Percentiles rank a stretch among this genome's conserved stretches.
Evolutionary conservation across 768 basidiomycete genomes (phyloP).

Genomic region (Candolleomyces eurysporus): DNA sequence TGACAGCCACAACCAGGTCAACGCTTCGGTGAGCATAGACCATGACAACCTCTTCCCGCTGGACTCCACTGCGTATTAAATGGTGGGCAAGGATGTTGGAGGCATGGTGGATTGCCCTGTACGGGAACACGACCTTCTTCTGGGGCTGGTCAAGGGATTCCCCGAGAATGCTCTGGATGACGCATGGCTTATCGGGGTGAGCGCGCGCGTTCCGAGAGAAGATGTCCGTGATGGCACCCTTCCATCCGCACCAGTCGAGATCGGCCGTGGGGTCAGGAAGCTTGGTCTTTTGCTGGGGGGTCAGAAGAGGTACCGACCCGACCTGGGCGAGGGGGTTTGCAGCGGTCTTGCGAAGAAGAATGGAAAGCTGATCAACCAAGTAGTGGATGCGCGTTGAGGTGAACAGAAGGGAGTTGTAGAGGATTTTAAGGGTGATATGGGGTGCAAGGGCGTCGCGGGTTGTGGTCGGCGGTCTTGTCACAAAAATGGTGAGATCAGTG

Average conservation of each 20-base stretch:
- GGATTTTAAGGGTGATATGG: constrained; percentile 72
- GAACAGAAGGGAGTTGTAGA: constrained; percentile 96
- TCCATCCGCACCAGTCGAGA: constrained; percentile 96
- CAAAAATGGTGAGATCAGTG: constrained; percentile 91
- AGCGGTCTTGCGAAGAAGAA: constrained; percentile 70
- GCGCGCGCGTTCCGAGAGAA: constrained; percentile 84
- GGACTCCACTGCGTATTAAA: constrained; percentile 78
- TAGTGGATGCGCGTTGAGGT: constrained; percentile 70
- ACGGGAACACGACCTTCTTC: constrained; percentile 65
- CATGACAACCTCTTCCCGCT: constrained; percentile 96
- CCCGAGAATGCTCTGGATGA: constrained; percentile 72
- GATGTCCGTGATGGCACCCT: constrained; percentile 94
- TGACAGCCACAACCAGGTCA: constrained; percentile 94
- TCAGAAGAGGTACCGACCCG: constrained; percentile 79
- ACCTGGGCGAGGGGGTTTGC: constrained; percentile 65
- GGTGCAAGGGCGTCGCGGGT: constrained; percentile 72
- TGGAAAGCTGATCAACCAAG: constrained; percentile 84
- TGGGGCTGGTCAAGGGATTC: constrained; percentile 40
- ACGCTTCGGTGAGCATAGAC: constrained; percentile 96
- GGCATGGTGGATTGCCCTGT: constrained; percentile 77
- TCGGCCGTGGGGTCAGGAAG: constrained; percentile 86
- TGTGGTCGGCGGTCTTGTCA: constrained; percentile 68
- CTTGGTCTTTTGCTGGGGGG: constrained; percentile 59
- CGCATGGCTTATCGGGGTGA: constrained; percentile 83
- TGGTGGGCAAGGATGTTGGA: constrained; percentile 90